Conservation (phyloP, 306 rosid species). For the Oxytropis ochrocephala region DNA sequence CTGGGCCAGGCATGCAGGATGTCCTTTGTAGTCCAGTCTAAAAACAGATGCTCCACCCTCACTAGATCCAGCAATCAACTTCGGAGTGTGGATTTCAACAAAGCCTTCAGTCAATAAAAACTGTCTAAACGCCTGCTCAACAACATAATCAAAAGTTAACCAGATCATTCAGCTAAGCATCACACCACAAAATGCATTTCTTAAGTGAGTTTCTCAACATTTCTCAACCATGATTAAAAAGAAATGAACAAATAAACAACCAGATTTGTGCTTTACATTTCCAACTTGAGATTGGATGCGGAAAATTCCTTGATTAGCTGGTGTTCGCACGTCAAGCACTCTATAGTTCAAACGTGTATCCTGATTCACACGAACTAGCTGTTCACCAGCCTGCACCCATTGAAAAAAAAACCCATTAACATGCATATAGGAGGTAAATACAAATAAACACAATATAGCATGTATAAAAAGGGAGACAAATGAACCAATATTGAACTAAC, state of each 20-base stretch:
- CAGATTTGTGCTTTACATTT: constrained; percentile 30
- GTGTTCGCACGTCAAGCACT: constrained; percentile 68
- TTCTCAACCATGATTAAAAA: not conserved
- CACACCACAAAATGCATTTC: not conserved
- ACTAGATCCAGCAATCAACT: constrained; percentile 82
- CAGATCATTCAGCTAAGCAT: not conserved
- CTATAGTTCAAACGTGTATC: constrained; percentile 75
- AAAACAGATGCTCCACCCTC: constrained; percentile 98
- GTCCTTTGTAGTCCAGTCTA: constrained; percentile 79
- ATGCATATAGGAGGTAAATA: not conserved
- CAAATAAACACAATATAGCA: not conserved
- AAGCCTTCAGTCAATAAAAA: constrained; percentile 47
- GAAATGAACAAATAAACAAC: not conserved
- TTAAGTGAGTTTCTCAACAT: not conserved
- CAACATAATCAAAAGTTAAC: constrained; percentile 4
- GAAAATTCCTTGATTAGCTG: constrained; percentile 82
- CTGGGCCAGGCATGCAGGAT: constrained; percentile 88
- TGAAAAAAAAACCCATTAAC: constrained; percentile 19
- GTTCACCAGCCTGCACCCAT: constrained; percentile 66
- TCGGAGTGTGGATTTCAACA: constrained; percentile 78
- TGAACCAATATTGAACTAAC: not conserved
- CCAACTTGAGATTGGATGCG: constrained; percentile 60
- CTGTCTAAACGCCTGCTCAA: constrained; percentile 61
- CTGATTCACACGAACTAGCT: constrained; percentile 81
- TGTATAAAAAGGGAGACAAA: not conserved